A percentile compares a stretch with the other conserved stretches of the same genome.
Conservation (phyloP, 129 eudicot genomes). For the Smallanthus sonchifolius region DNA sequence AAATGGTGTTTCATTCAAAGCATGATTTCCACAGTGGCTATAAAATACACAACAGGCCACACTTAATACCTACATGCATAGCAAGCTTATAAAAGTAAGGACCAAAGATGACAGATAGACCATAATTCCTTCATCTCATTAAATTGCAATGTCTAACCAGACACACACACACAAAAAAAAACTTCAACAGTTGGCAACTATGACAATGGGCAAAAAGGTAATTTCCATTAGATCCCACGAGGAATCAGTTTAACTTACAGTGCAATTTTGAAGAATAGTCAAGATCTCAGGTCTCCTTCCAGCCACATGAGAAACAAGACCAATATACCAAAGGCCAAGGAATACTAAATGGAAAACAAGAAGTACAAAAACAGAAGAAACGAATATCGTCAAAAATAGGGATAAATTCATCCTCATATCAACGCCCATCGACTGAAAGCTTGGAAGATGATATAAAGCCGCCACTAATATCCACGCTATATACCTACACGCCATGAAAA, state of each 20-base stretch:
- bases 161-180: not conserved
- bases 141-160: not conserved
- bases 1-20: constrained; percentile 64
- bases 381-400: constrained; percentile 67
- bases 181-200: not conserved
- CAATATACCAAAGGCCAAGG: constrained; percentile 93
- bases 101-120: constrained; percentile 5
- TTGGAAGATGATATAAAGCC: constrained; percentile 92
- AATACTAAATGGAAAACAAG: constrained; percentile 80
- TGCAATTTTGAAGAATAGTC: constrained; percentile 92
- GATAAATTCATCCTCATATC: constrained; percentile 98
- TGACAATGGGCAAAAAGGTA: not conserved
- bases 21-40: constrained; percentile 99
- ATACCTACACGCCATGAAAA: constrained; percentile 47
- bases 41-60: constrained; percentile 97
- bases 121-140: not conserved
- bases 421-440: constrained; percentile 98
- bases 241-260: constrained; percentile 7
- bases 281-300: constrained; percentile 79
- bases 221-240: not conserved
- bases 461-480: constrained; percentile 91
- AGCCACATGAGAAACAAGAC: constrained; percentile 97
- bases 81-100: constrained; percentile 29
- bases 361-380: constrained; percentile 84
- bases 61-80: constrained; percentile 81